phyloP scores from a whole-genome alignment of 345 rosid species.

The Eucalyptus pumila region DNA sequence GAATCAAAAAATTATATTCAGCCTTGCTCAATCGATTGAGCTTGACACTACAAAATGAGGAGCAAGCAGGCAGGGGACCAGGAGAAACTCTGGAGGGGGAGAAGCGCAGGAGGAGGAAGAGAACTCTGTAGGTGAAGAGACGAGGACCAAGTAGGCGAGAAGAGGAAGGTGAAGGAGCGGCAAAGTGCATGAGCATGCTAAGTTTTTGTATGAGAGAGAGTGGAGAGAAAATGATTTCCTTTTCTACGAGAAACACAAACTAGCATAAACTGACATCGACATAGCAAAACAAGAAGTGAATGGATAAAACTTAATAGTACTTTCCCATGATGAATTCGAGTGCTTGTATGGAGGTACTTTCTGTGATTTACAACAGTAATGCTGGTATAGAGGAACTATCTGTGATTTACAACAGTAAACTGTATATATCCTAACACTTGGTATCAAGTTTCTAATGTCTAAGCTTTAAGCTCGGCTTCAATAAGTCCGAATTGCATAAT shows the following conservation, averaged over 20 bases:
- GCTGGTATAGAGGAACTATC: not conserved
- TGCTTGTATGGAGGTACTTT: not conserved
- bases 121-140: not conserved
- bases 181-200: not conserved
- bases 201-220: not conserved
- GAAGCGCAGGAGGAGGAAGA: not conserved
- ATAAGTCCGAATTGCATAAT: not conserved
- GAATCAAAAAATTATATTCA: not conserved
- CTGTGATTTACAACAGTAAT: not conserved
- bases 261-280: not conserved
- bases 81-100: not conserved
- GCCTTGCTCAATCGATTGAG: not conserved
- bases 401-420: not conserved
- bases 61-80: not conserved
- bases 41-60: not conserved
- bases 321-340: not conserved
- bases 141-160: not conserved
- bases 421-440: not conserved
- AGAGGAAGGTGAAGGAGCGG: not conserved
- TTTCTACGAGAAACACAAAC: not conserved
- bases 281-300: not conserved
- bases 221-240: not conserved
- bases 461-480: not conserved
- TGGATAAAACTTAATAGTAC: not conserved
- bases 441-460: not conserved